Conservation (phyloP, 305 asterid genomes). For the Fraxinus velutina region DNA sequence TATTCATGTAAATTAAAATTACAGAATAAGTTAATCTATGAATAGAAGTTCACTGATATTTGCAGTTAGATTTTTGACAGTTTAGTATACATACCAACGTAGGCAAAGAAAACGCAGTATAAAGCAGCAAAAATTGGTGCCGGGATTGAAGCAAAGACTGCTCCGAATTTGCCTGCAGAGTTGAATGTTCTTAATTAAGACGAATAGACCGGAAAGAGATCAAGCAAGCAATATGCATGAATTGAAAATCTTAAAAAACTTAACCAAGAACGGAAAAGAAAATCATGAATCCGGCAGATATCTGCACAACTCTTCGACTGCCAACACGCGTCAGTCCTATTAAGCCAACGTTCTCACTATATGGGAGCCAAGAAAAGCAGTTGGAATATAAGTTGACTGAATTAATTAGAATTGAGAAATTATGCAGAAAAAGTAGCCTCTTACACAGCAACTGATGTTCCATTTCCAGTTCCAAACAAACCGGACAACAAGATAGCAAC, state of each 20-base stretch:
- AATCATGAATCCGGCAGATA: constrained; percentile 62
- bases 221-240: background rate
- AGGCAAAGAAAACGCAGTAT: constrained; percentile 57
- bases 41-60: background rate
- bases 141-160: constrained; percentile 60
- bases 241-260: background rate
- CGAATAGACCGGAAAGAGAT: background rate
- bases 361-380: constrained; percentile 9
- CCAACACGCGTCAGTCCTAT: constrained; percentile 57
- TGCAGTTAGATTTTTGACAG: background rate
- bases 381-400: background rate
- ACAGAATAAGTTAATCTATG: background rate
- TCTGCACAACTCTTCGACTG: constrained; percentile 64
- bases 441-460: constrained; percentile 53
- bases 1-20: background rate
- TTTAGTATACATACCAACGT: constrained; percentile 37
- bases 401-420: background rate
- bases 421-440: constrained; percentile 5
- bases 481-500: constrained; percentile 51
- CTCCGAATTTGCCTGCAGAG: constrained; percentile 55
- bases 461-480: constrained; percentile 51
- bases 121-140: constrained; percentile 51
- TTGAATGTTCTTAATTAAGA: background rate
- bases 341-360: constrained; percentile 62
- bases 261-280: constrained; percentile 61